Evolutionary conservation across 2,329 filamentous ascomycete species (phyloP).

Genomic region (Trichocomaceae sp.): DNA sequence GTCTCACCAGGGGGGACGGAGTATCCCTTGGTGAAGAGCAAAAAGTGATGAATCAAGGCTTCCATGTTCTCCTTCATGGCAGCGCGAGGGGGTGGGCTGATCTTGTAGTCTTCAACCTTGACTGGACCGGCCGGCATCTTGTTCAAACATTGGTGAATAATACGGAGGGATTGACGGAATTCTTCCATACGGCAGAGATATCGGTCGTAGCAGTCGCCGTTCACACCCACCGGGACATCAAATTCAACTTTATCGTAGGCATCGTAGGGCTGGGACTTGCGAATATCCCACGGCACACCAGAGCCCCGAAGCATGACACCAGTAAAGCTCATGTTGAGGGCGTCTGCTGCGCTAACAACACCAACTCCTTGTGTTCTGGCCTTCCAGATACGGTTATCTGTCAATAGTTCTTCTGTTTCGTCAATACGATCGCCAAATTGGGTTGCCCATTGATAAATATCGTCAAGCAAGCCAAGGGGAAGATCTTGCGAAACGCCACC

Average conservation of each 20-base stretch:
- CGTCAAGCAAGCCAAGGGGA: constrained; percentile 85
- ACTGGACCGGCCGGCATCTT: constrained; percentile 95
- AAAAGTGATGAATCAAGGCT: constrained; percentile 96
- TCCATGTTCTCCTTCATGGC: constrained; percentile 99
- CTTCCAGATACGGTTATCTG: constrained; percentile 99
- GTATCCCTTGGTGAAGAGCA: constrained; percentile 98
- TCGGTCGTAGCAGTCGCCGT: constrained; percentile 98
- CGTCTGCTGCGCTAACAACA: constrained; percentile 83
- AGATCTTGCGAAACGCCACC: constrained; percentile 96
- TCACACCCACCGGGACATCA: constrained; percentile 90
- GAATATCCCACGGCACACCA: constrained; percentile 91
- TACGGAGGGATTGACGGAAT: constrained; percentile 95
- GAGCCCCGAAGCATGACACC: constrained; percentile 98
- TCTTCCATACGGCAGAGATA: constrained; percentile 99
- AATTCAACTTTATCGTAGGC: constrained; percentile 98
- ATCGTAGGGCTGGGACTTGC: constrained; percentile 95
- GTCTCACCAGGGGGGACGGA: constrained; percentile 95
- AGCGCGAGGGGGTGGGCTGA: constrained; percentile 85
- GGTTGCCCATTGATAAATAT: constrained; percentile 99
- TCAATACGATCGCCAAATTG: constrained; percentile 98
- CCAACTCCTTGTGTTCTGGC: constrained; percentile 85
- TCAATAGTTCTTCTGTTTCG: constrained; percentile 96
- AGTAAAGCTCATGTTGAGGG: constrained; percentile 93
- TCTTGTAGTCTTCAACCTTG: constrained; percentile 97
- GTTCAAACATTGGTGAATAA: constrained; percentile 98